Evolutionary conservation across 306 rosid genomes (phyloP), one percentile per base, ranked within the genome.

Genomic region (Elaeagnus macrophylla): DNA sequence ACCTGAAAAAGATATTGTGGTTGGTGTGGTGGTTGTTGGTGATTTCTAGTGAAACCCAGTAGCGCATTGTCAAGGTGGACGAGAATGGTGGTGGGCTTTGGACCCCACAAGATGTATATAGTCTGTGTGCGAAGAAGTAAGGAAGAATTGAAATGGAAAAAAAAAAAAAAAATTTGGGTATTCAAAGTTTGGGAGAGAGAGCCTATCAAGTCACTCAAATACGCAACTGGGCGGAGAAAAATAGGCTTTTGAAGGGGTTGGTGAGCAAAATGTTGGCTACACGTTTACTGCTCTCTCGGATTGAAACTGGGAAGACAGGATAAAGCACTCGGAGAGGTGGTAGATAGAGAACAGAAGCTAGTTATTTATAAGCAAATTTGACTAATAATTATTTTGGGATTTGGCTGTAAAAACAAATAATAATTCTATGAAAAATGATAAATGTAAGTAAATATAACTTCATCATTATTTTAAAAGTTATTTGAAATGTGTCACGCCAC

Each of bases 261-360:
- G 81, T 76, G 79, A 74, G 78, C 81, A 55, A 67, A 84, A 81
- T 41, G 69, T 62, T 60, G 65, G 65, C 72, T 32, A 53, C 85
- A 72, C 80, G 75, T 68, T 79, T 76, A 51, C 66, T 35, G n/a
- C 16, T 39, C 62, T 48, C 39, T 16, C 37, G 32, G 39, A 17
- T 32, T 8, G 56, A 39, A 37, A 14, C 32, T 15, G 12, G 9
- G 32, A 16, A 56, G 55, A 20, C 16, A 16, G 9, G n/a, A 5
- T 9, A 3, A 6, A 36, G 57, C 35, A 62, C 13, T 49, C 5
- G 67, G 5, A 10, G 3, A 25, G 39, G 5, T 7, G 53, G 47
- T 7, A n/a, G 37, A 0, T 25, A 12, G 13, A 25, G n/a, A 25
- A 25, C 0, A 2, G 32, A 25, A 25, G 32, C 32, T 5, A 5